Evolutionary conservation across 768 basidiomycete species (phyloP), one percentile per base, ranked within the genome.

Genomic region (Trametes cingulata): DNA sequence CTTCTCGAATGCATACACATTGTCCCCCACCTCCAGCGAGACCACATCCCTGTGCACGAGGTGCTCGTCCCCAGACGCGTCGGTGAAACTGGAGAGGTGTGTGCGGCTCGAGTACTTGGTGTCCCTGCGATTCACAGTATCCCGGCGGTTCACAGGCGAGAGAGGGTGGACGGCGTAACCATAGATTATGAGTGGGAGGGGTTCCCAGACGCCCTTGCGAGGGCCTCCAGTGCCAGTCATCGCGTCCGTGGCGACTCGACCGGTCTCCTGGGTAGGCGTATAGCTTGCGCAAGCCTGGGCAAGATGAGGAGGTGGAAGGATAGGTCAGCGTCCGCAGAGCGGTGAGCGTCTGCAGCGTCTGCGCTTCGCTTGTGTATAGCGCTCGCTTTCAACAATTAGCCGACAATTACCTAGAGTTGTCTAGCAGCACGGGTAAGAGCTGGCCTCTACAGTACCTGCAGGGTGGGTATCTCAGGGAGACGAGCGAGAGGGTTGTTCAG

Each of bases 1-100:
- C 70, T 88, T 88, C 77, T 98, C 96, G 69, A 98, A 98, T 17
- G 95, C 94, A 75, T 98, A 98, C 35, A 98, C 87, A 71, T 98
- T 95, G 73, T 97, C 95, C 47, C 96, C 96, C 27, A 98, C 90
- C 66, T 97, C 95, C 56, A 98, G 82, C 6, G 88, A 82, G 35
- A 93, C 92, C 22, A 92, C 87, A 62, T 92, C 90, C 54, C 85
- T 80, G 75, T 87, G 81, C 0, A 84, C 80, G 40, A 81, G 77
- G 37, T 85, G 80, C 41, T 89, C 88, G 53, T 86, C 87, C 19
- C 82, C 80, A 2, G 81, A 79, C 20, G 63, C 73, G 65, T 86
- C 85, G 19, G 86, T 87, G 62, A 84, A 84, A 20, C 82, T 82
- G 8, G 87, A 86, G 42, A 82, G 73, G 65, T 83, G 79, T 65